Conservation (phyloP, 1,139 yeast species). For the Yamadazyma kanchanaburiensis region DNA sequence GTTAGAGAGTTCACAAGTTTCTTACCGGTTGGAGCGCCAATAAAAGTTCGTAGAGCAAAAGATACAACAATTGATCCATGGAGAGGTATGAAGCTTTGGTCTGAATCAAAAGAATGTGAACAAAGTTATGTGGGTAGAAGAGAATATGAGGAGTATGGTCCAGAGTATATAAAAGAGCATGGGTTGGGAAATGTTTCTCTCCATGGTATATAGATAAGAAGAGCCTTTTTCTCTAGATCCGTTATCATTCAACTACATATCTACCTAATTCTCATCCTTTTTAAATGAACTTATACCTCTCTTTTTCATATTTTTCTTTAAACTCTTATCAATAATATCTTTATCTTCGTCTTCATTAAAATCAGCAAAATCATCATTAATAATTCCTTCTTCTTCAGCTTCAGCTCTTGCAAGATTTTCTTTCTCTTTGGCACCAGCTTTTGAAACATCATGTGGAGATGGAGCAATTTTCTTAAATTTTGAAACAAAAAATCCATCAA, state of each 20-base stretch:
- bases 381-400: slow-evolving; percentile 75
- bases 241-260: too few species aligned
- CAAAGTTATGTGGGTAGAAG: slow-evolving; percentile 55
- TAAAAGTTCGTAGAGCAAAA: slow-evolving; percentile 60
- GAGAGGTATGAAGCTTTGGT: slow-evolving; percentile 91
- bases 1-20: slow-evolving; percentile 62
- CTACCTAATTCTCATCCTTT: too few species aligned
- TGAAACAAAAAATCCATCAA: slow-evolving; percentile 97
- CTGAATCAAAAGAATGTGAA: slow-evolving; percentile 46
- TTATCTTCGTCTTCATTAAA: slow-evolving; percentile 78
- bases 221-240: too few species aligned
- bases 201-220: slow-evolving; percentile 2
- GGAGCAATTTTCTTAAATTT: slow-evolving; percentile 90
- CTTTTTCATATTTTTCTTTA: slow-evolving; percentile 69
- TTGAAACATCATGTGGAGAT: slow-evolving; percentile 77
- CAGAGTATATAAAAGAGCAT: slow-evolving; percentile 87
- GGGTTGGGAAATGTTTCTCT: slow-evolving; percentile 62
- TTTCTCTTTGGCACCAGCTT: slow-evolving; percentile 88
- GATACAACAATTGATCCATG: slow-evolving; percentile 82
- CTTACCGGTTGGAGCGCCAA: slow-evolving; percentile 65
- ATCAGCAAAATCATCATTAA: slow-evolving; percentile 79
- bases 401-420: slow-evolving; percentile 78
- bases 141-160: slow-evolving; percentile 87
- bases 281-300: slow-evolving; percentile 51
- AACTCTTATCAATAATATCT: slow-evolving; percentile 68